phyloP scores from a whole-genome alignment of 805 yeast species.

The Candida silvicultrix region DNA sequence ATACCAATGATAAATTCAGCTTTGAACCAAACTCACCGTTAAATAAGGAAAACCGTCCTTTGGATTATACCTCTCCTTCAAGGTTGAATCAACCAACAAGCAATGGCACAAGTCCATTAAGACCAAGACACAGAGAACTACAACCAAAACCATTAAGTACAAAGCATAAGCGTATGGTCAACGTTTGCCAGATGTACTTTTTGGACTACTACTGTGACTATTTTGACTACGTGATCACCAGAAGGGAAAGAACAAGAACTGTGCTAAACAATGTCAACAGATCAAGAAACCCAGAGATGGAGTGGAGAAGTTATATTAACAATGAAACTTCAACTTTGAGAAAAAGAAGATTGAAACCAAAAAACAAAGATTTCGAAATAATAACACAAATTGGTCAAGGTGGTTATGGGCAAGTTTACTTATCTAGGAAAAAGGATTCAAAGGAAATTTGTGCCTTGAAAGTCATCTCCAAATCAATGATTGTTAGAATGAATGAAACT shows the following conservation, averaged over 20 bases:
- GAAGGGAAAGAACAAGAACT: conserved; percentile 75
- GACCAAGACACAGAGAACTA: conserved; percentile 7
- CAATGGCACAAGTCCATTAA: conserved; percentile 5
- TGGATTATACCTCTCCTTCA: conserved; percentile 19
- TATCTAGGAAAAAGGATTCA: conserved; percentile 91
- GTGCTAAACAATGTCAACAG: conserved; percentile 51
- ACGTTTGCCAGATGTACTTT: conserved; percentile 90
- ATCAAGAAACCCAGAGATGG: conserved; percentile 30
- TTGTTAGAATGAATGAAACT: conserved; percentile 88
- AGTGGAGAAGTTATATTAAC: conserved; percentile 76
- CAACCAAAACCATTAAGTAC: conserved; percentile 6
- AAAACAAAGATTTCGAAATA: conserved; percentile 91
- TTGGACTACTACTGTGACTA: conserved; percentile 94
- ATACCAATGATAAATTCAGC: conserved; percentile 17
- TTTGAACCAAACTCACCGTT: conserved; percentile 30
- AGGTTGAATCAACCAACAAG: conserved; percentile 13
- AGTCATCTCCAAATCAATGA: conserved; percentile 78
- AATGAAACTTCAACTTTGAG: conserved; percentile 81
- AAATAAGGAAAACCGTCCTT: conserved; percentile 36
- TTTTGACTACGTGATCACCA: conserved; percentile 83
- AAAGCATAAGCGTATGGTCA: conserved; percentile 78
- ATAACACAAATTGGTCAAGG: conserved; percentile 99
- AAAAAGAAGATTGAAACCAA: conserved; percentile 85
- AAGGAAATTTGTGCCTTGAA: conserved; percentile 93
- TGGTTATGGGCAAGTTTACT: conserved; percentile 97